Evolutionary conservation across 345 rosid genomes (phyloP), one percentile per base, ranked within the genome.

Genomic region (Nephelium lappaceum): DNA sequence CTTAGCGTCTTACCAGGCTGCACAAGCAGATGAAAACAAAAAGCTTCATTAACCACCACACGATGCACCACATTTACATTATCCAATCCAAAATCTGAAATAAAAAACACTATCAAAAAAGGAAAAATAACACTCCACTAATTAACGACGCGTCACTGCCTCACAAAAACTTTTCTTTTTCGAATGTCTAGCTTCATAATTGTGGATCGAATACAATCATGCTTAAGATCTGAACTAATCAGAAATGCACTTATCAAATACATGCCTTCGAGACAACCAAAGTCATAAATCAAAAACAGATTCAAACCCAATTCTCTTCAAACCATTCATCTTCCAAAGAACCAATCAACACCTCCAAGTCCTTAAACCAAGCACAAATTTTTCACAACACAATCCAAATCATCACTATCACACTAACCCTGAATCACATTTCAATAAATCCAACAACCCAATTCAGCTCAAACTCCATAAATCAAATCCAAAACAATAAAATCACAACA

Each of bases 1-100:
- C 99, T 97, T 60, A 97, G 79, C n/a, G 99, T 97, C 87, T 88
- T 97, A 83, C 98, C 98, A 77, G 98, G 92, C 99, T 97, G 89
- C 84, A 83, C 25, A 71, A 77, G 65, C 74, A 78, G 11, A 72
- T 25, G 36, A 27, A 79, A 78, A 83, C 41, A 12, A 69, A 73
- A 41, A 71, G 60, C 25, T 72, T 75, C 47, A 67, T 68, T 36
- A 12, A 72, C 39, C 68, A 11, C 71, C 27, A 65, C 43, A n/a
- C 43, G 19, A 73, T 73, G 55, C 31, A n/a, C 71, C 27, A 45
- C 21, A 63, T 19, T 77, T 8, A 61, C 39, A 61, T 49, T 60
- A 12, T 42, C 25, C 67, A 27, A 47, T 24, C 42, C 19, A 38
- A 63, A 68, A 24, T 38, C 51, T 60, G 39, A 11, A 60, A 24